These are phyloP conservation scores for Tubosaeta sp. DNA, from an alignment of 768 basidiomycete genomes.

Conservation along the genomic window DNA sequence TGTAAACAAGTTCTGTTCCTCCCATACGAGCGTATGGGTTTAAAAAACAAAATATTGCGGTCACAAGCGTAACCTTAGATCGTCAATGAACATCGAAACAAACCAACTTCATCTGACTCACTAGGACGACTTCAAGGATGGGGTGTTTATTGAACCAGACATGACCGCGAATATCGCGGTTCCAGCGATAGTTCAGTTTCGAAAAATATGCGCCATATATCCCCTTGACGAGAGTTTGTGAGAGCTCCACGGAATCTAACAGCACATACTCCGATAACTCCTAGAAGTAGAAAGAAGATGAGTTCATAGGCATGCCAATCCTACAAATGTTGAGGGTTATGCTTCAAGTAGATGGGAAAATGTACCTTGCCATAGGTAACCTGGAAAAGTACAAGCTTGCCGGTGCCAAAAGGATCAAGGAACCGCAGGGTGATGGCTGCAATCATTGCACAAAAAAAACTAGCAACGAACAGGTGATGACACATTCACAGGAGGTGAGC, in stretches of 20 bases:
- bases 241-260: conserved; percentile 1
- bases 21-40: conserved; percentile 93
- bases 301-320: conserved; percentile 95
- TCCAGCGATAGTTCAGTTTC: conserved; percentile 87
- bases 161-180: conserved; percentile 71
- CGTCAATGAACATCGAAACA: conserved; percentile 9
- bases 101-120: conserved; percentile 33
- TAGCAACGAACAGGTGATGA: conserved; percentile 31
- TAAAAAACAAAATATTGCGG: conserved; percentile 74
- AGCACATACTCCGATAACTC: conserved; percentile 75
- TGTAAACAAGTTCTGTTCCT: conserved; percentile 91
- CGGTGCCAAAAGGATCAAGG: conserved; percentile 93
- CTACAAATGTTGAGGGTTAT: conserved; percentile 33
- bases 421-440: conserved; percentile 92
- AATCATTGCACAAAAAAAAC: conserved; percentile 98
- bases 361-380: conserved; percentile 81
- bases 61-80: conserved; percentile 68
- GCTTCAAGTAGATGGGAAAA: not conserved
- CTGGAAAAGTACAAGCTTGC: conserved; percentile 89
- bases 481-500: not conserved
- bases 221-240: conserved; percentile 48
- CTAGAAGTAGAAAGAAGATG: conserved; percentile 77
- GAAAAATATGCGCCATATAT: conserved; percentile 93
- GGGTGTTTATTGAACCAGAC: conserved; percentile 82
- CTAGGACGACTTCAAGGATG: conserved; percentile 76